These are phyloP conservation scores for Plectranthus barbatus DNA, from an alignment of 257 asterid species.

Conservation along the genomic window DNA sequence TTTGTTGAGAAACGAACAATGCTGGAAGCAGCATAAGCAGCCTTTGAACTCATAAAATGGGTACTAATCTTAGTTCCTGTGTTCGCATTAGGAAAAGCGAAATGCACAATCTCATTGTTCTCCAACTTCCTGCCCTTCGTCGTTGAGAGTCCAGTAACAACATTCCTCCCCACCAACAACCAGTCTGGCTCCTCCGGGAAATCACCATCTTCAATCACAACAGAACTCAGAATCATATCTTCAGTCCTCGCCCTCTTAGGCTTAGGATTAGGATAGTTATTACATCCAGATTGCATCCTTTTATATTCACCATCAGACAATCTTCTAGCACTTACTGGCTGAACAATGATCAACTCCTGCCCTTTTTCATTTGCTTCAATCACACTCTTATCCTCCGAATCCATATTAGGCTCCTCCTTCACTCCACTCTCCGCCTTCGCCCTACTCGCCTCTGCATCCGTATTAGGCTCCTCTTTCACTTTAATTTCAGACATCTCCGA, in stretches of 20 bases:
- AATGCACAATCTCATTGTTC: slow-evolving; percentile 77
- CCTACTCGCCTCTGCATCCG: neutral
- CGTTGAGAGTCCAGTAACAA: slow-evolving; percentile 65
- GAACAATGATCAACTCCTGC: slow-evolving; percentile 25
- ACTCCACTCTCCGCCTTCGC: slow-evolving; percentile 7
- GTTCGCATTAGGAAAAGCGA: slow-evolving; percentile 43
- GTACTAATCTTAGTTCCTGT: slow-evolving; percentile 18
- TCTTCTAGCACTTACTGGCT: slow-evolving; percentile 43
- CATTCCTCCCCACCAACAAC: slow-evolving; percentile 74
- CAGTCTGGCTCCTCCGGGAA: slow-evolving; percentile 62
- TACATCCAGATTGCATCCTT: slow-evolving; percentile 10
- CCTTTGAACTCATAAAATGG: slow-evolving; percentile 34
- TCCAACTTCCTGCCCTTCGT: slow-evolving; percentile 72
- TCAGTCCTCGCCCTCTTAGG: slow-evolving; percentile 21
- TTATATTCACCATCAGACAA: slow-evolving; percentile 28
- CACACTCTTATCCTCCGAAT: neutral
- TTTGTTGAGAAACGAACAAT: slow-evolving; percentile 82
- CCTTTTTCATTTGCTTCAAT: slow-evolving; percentile 22
- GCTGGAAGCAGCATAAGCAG: slow-evolving; percentile 35
- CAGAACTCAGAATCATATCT: slow-evolving; percentile 32
- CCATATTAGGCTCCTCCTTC: slow-evolving; percentile 22
- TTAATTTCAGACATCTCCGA: neutral
- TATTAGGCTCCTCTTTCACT: slow-evolving; percentile 14
- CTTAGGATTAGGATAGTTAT: neutral
- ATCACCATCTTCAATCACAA: slow-evolving; percentile 73